Evolutionary conservation across 345 rosid species (phyloP).

Genomic region (Pelargonium nanum): DNA sequence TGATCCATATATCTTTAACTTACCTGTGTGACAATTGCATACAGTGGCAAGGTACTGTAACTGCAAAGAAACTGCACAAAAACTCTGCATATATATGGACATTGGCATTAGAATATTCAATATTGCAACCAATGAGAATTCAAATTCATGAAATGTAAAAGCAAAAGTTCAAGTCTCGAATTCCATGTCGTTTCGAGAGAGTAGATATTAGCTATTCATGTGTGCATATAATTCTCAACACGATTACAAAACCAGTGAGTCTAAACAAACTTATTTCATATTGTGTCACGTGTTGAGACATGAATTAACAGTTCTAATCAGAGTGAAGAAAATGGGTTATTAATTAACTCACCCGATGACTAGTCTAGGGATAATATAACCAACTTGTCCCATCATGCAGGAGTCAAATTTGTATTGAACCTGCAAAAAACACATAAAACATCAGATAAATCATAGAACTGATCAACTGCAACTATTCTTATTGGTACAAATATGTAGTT

Average conservation of each 20-base stretch:
- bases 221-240: no score
- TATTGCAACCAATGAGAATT: no score
- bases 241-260: no score
- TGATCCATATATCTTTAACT: background rate
- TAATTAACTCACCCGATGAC: slow-evolving; percentile 1
- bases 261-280: no score
- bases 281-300: no score
- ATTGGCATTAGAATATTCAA: background rate
- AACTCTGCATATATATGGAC: slow-evolving; percentile 21
- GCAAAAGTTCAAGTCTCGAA: background rate
- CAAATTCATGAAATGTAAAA: background rate
- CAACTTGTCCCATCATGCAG: slow-evolving; percentile 6
- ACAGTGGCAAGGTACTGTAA: slow-evolving; percentile 78
- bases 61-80: slow-evolving; percentile 69
- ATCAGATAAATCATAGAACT: no score
- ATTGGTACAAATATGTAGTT: background rate
- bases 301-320: background rate
- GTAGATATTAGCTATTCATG: no score
- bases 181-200: no score
- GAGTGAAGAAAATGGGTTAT: background rate
- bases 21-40: slow-evolving; percentile 87
- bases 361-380: slow-evolving; percentile 5
- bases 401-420: background rate
- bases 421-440: background rate
- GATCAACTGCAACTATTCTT: no score